Conservation (phyloP, 2,329 filamentous ascomycete species). For the Podosphaera aphanis region DNA sequence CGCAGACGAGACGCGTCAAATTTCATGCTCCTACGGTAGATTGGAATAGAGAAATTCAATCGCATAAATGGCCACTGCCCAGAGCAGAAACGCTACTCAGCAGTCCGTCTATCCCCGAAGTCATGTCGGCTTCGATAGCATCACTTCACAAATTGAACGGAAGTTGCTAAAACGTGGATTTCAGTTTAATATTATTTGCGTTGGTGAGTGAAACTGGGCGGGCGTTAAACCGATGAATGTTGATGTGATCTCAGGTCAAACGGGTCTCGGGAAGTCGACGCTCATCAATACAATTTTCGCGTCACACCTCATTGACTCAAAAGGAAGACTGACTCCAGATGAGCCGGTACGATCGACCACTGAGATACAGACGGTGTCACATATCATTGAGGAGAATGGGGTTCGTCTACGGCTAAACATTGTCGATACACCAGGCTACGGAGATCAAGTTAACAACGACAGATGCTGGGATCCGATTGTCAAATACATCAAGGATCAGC, state of each 20-base stretch:
- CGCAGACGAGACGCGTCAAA: no score
- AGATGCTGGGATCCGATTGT: slow-evolving; percentile 99
- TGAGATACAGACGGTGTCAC: slow-evolving; percentile 92
- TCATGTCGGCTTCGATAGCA: slow-evolving; percentile 99
- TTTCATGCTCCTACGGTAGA: no score
- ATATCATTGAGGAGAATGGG: slow-evolving; percentile 98
- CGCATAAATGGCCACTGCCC: slow-evolving; percentile 15
- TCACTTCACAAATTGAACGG: slow-evolving; percentile 97
- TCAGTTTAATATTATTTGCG: slow-evolving; percentile 99
- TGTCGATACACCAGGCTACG: slow-evolving; percentile 94
- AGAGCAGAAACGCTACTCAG: slow-evolving; percentile 14
- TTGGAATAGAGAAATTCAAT: background rate
- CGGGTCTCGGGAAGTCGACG: slow-evolving; percentile 93
- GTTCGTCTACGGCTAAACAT: slow-evolving; percentile 95
- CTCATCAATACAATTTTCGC: slow-evolving; percentile 99
- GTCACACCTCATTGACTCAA: slow-evolving; percentile 96
- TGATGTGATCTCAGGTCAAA: slow-evolving; percentile 46
- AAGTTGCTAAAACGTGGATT: slow-evolving; percentile 99
- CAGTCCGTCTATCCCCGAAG: slow-evolving; percentile 54
- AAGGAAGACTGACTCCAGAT: slow-evolving; percentile 78
- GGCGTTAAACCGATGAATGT: slow-evolving; percentile 2
- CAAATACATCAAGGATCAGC: slow-evolving; percentile 99
- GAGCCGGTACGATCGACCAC: slow-evolving; percentile 89
- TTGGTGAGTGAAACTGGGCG: slow-evolving; percentile 43
- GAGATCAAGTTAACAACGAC: slow-evolving; percentile 98